Percentiles rank a stretch among this genome's conserved stretches.
These are phyloP conservation scores for Pyrenophora graminea DNA, from an alignment of 2,329 filamentous ascomycete species.

Conservation along the genomic window DNA sequence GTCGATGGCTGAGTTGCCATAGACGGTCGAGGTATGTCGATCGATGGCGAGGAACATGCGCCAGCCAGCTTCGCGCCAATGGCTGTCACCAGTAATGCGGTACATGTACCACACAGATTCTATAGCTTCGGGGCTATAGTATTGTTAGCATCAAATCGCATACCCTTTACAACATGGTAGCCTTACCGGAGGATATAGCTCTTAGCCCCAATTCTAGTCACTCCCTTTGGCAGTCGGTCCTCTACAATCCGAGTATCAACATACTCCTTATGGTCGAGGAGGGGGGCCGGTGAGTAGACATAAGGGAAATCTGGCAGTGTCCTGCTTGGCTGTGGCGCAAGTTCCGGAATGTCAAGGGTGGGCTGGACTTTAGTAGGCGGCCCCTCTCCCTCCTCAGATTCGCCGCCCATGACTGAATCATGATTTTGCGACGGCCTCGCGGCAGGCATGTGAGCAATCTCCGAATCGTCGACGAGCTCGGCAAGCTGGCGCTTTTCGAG, in stretches of 20 bases:
- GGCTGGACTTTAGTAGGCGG: conserved; percentile 32
- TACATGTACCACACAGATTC: conserved; percentile 81
- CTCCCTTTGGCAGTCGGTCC: conserved; percentile 59
- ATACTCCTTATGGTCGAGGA: conserved; percentile 42
- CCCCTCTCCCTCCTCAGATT: conserved; percentile 25
- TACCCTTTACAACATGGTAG: neutral
- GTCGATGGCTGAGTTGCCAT: conserved; percentile 67
- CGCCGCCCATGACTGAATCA: conserved; percentile 24
- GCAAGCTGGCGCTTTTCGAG: conserved; percentile 35
- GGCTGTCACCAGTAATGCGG: conserved; percentile 68
- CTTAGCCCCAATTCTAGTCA: conserved; percentile 59
- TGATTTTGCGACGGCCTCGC: conserved; percentile 9
- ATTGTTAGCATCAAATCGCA: conserved; percentile 1
- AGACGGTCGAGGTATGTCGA: conserved; percentile 62
- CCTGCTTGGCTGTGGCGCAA: conserved; percentile 17
- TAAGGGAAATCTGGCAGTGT: conserved; percentile 35
- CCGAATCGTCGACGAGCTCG: conserved; percentile 29
- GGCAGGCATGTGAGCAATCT: conserved; percentile 18
- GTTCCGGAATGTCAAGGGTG: conserved; percentile 14
- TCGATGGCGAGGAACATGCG: conserved; percentile 71
- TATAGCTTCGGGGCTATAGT: conserved; percentile 69
- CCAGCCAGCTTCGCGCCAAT: conserved; percentile 73
- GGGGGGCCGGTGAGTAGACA: conserved; percentile 37
- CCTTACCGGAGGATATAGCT: conserved; percentile 65
- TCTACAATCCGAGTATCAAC: conserved; percentile 45